phyloP scores from a whole-genome alignment of 2,329 filamentous ascomycete genomes.

The Rhytidhysteron rufulum region DNA sequence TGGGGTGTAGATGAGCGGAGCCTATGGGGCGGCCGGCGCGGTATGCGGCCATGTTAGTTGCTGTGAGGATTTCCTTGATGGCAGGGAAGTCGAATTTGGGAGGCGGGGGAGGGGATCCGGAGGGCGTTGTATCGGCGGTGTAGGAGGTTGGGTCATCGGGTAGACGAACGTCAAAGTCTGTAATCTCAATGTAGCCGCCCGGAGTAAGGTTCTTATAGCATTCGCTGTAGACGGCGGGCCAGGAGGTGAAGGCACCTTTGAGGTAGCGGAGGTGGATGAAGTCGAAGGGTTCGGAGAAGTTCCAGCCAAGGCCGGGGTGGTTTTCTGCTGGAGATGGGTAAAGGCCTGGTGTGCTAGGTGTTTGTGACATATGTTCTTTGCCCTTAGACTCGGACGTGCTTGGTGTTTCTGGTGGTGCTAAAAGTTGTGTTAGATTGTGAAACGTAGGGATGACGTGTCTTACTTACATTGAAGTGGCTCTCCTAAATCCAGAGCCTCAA shows the following conservation, averaged over 20 bases:
- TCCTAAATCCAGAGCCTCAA: not conserved
- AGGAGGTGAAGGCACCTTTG: constrained; percentile 46
- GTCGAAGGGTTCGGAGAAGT: constrained; percentile 47
- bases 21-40: constrained; percentile 39
- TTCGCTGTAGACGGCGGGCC: constrained; percentile 44
- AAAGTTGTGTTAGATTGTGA: not conserved
- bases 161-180: constrained; percentile 33
- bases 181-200: constrained; percentile 46
- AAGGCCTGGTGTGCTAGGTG: not conserved
- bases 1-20: constrained; percentile 40
- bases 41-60: constrained; percentile 36
- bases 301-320: constrained; percentile 35
- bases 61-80: constrained; percentile 22
- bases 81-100: constrained; percentile 13
- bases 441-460: not conserved
- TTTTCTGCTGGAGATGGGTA: not conserved
- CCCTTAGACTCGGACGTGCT: constrained; percentile 8
- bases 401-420: not conserved
- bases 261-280: constrained; percentile 48
- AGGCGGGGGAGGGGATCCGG: not conserved
- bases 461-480: not conserved
- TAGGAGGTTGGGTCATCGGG: constrained; percentile 9
- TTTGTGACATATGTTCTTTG: not conserved
- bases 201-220: constrained; percentile 43
- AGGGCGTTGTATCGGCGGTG: not conserved